Base-by-base conservation (phyloP, 177 flowering plant genomes). In the Vitis hybrid region DNA sequence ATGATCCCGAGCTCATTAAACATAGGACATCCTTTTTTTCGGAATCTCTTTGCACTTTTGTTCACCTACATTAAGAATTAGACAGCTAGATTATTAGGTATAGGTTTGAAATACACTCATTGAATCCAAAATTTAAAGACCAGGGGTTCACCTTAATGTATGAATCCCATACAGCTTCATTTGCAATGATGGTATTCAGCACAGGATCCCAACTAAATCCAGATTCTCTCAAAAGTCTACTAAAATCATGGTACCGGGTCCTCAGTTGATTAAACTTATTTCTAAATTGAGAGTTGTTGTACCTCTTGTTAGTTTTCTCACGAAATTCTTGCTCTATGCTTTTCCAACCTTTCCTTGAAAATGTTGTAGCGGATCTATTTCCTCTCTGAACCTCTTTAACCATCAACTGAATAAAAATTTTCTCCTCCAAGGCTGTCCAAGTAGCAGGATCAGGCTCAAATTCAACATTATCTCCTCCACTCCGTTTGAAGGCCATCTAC, bases 341-440 rank as follows among this genome's bases (percentile, higher is more conserved):
- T 69, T 50, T 60, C 72, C 72, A 67, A 52, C 72, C 72, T 69
- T 13, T 59, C 57, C 72, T 48, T 51, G 72, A 46, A 60, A 69
- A 69, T 19, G 72, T 69, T 48, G 72, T 69, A 8, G 72, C 14
- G 1, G 72, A 69, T 48, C 64, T 49, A 52, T 69, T 69, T 24
- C 72, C 72, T 59, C 49, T 69, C 24, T 69, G 64, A 50, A 59
- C 72, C 65, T 69, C 65, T 49, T 21, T 69, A 24, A 69, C 72
- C 72, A 69, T 69, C 50, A 69, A 21, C 14, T 59, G 72, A 52
- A 69, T 10, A 59, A 69, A 60, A 50, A 69, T n/a, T 49, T 48
- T 68, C 62, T 40, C 21, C 69, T 30, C 56, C 56, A 54, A 54
- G 6, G 56, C 56, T 12, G 56, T 54, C 56, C 56, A 54, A 11